phyloP scores from a whole-genome alignment of 169 alveolate genomes.

The Babesia ovis region DNA sequence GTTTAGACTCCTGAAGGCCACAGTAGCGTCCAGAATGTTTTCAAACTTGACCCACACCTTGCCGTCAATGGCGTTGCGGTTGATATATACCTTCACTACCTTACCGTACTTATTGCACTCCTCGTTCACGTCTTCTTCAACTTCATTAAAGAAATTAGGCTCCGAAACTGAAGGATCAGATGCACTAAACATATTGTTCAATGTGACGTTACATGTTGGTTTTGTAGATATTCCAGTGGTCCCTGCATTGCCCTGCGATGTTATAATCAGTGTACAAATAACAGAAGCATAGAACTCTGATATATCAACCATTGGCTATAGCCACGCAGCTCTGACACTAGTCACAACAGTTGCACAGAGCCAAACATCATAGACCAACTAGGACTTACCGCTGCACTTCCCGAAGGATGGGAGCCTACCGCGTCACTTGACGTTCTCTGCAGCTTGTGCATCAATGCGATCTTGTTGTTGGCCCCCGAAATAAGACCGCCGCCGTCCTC shows the following conservation, averaged over 20 bases:
- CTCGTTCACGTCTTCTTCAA: constrained; percentile 85
- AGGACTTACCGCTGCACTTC: constrained; percentile 2
- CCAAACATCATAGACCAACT: too few relatives aligned
- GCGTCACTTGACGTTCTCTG: constrained; percentile 51
- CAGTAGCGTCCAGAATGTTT: constrained; percentile 69
- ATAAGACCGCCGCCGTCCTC: constrained; percentile 78
- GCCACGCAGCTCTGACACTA: too few relatives aligned
- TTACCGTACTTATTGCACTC: constrained; percentile 88
- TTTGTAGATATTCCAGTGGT: constrained; percentile 22
- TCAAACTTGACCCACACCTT: constrained; percentile 81
- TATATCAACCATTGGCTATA: too few relatives aligned
- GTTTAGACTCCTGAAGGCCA: constrained; percentile 74
- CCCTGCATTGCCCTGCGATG: constrained; percentile 17
- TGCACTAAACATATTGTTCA: constrained; percentile 83
- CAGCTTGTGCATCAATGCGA: constrained; percentile 81
- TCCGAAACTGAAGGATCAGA: constrained; percentile 72
- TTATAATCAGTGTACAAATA: neutral
- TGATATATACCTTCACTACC: constrained; percentile 77
- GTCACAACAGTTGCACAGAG: too few relatives aligned
- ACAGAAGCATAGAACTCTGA: too few relatives aligned
- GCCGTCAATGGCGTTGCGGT: constrained; percentile 77
- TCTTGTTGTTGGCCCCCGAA: constrained; percentile 79
- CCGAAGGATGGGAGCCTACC: neutral
- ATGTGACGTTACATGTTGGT: constrained; percentile 71
- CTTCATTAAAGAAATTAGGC: constrained; percentile 81